These are phyloP conservation scores for Phytophthora meadii DNA, from an alignment of 352 stramenopile genomes.

Conservation along the genomic window DNA sequence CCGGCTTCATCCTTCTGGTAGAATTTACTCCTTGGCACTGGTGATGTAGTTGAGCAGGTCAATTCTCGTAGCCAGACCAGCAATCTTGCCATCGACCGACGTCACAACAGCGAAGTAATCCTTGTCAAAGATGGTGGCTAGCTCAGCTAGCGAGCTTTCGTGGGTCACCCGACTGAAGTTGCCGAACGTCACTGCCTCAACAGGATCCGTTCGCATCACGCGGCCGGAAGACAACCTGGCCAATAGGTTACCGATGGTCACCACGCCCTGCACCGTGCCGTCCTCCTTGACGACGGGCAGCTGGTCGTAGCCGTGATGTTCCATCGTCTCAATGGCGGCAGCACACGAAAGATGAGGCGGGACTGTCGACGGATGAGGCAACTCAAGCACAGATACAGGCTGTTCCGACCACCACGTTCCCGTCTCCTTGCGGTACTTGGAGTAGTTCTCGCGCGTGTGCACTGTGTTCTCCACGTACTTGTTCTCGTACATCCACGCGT, in stretches of 20 bases:
- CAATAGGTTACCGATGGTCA: conserved; percentile 96
- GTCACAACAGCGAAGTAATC: conserved; percentile 95
- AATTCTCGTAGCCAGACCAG: conserved; percentile 95
- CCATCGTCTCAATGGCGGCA: conserved; percentile 93
- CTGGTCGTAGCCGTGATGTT: conserved; percentile 90
- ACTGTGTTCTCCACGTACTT: conserved; percentile 72
- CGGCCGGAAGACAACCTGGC: conserved; percentile 89
- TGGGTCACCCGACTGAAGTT: conserved; percentile 94
- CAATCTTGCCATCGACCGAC: conserved; percentile 76
- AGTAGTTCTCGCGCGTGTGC: conserved; percentile 78
- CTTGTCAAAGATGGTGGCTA: conserved; percentile 95
- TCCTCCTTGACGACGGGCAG: conserved; percentile 76
- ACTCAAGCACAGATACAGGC: conserved; percentile 75
- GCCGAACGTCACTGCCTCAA: conserved; percentile 93
- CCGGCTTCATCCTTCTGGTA: neutral
- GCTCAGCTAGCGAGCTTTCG: conserved; percentile 85
- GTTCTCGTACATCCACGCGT: conserved; percentile 94
- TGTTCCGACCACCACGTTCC: conserved; percentile 94
- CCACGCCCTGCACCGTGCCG: conserved; percentile 89
- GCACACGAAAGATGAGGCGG: conserved; percentile 84
- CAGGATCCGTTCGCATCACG: conserved; percentile 80
- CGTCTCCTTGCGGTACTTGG: conserved; percentile 68
- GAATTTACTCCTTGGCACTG: conserved; percentile 30
- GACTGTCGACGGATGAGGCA: conserved; percentile 90
- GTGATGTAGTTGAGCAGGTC: conserved; percentile 97